phyloP scores from a whole-genome alignment of 2,329 filamentous ascomycete genomes.

The Thermochaetoides dissita region DNA sequence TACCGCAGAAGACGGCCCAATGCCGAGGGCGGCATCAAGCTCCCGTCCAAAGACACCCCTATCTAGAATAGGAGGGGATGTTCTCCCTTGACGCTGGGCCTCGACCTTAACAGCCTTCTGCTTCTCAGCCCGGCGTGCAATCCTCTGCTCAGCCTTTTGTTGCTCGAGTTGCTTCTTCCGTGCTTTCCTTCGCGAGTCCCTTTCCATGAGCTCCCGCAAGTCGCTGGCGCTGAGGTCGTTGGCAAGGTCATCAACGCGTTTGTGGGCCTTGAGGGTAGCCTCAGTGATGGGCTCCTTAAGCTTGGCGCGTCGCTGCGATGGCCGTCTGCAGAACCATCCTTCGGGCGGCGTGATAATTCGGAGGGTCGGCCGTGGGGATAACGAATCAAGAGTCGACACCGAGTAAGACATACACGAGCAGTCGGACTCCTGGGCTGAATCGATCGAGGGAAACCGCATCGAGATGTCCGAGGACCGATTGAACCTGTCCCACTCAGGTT shows the following conservation, averaged over 20 bases:
- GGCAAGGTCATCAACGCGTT: slow-evolving; percentile 57
- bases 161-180: slow-evolving; percentile 56
- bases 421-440: slow-evolving; percentile 61
- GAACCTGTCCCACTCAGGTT: slow-evolving; percentile 28
- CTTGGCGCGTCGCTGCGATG: slow-evolving; percentile 34
- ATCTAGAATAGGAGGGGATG: slow-evolving; percentile 42
- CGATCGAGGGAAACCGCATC: slow-evolving; percentile 58
- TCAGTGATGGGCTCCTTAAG: slow-evolving; percentile 44
- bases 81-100: slow-evolving; percentile 40
- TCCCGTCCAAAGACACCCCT: slow-evolving; percentile 48
- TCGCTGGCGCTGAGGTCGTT: slow-evolving; percentile 76
- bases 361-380: slow-evolving; percentile 74
- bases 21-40: slow-evolving; percentile 36
- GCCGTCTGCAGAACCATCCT: slow-evolving; percentile 29
- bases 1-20: slow-evolving; percentile 39
- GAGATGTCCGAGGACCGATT: slow-evolving; percentile 59
- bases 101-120: slow-evolving; percentile 30
- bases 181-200: slow-evolving; percentile 69
- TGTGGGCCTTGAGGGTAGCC: slow-evolving; percentile 44
- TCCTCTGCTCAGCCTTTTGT: slow-evolving; percentile 49
- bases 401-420: slow-evolving; percentile 67
- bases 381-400: slow-evolving; percentile 64
- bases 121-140: slow-evolving; percentile 54
- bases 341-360: slow-evolving; percentile 31
- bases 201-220: slow-evolving; percentile 76